Percentiles rank a stretch among this genome's conserved stretches.
Conservation (phyloP, 2,329 filamentous ascomycete species). For the Trichoderma pleuroti region DNA sequence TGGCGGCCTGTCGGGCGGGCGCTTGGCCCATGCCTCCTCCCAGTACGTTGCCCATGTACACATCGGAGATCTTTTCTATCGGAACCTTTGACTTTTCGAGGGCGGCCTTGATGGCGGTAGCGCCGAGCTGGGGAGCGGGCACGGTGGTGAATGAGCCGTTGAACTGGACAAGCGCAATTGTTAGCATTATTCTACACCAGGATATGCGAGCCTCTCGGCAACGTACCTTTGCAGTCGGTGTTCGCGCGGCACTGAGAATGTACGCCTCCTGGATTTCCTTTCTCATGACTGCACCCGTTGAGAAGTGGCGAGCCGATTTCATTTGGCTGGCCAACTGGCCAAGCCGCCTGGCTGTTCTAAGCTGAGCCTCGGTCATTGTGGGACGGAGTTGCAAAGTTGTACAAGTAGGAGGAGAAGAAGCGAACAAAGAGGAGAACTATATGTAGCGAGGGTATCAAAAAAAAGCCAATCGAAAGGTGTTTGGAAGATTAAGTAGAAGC, state of each 20-base stretch:
- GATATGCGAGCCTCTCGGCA: neutral
- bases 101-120: slow-evolving; percentile 87
- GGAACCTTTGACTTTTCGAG: slow-evolving; percentile 83
- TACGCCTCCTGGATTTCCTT: slow-evolving; percentile 86
- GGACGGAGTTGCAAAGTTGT: neutral
- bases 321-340: slow-evolving; percentile 40
- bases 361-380: slow-evolving; percentile 33
- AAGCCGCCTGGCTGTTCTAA: slow-evolving; percentile 34
- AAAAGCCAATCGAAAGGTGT: neutral
- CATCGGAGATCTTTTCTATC: slow-evolving; percentile 75
- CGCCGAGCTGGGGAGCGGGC: slow-evolving; percentile 81
- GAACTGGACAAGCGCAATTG: slow-evolving; percentile 57
- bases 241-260: slow-evolving; percentile 85
- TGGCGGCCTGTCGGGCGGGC: slow-evolving; percentile 83
- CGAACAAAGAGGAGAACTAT: neutral
- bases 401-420: neutral
- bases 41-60: slow-evolving; percentile 97
- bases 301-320: slow-evolving; percentile 45
- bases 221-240: slow-evolving; percentile 79
- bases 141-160: slow-evolving; percentile 86
- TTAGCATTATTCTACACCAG: neutral
- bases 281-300: slow-evolving; percentile 40
- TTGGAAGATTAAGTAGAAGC: neutral
- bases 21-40: slow-evolving; percentile 82
- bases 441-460: neutral